These are phyloP conservation scores for Lactarius sp. DNA, from an alignment of 768 basidiomycete species.

Conservation along the genomic window DNA sequence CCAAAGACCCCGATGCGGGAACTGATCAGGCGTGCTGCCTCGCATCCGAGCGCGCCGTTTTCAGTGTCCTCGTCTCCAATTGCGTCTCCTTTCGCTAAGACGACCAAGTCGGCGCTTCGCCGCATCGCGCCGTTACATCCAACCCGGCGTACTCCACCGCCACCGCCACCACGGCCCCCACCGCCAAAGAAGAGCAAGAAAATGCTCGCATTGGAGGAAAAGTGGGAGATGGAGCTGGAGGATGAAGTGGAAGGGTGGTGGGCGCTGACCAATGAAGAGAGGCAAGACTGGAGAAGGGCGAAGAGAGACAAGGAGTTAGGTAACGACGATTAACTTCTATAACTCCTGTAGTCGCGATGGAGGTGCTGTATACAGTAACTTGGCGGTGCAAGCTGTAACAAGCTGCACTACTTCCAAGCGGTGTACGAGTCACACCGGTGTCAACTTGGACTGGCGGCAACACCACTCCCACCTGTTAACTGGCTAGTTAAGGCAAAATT, in stretches of 20 bases:
- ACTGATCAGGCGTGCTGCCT: constrained; percentile 66
- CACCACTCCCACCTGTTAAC: no score
- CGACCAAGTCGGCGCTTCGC: constrained; percentile 56
- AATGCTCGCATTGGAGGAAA: constrained; percentile 67
- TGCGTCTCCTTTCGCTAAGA: constrained; percentile 63
- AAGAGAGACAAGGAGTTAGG: constrained; percentile 64
- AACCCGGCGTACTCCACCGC: constrained; percentile 68
- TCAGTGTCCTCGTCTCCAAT: constrained; percentile 33
- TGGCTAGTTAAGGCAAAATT: no score
- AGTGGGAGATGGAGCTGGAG: constrained; percentile 74
- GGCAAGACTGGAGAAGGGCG: constrained; percentile 44
- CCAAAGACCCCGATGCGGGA: constrained; percentile 67
- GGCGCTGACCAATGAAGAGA: constrained; percentile 34
- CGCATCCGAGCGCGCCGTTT: constrained; percentile 61
- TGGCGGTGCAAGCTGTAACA: no score
- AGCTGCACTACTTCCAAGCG: no score
- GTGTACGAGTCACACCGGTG: no score
- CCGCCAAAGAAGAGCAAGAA: constrained; percentile 78
- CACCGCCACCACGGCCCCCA: constrained; percentile 63
- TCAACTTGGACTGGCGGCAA: no score
- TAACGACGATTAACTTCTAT: constrained; percentile 29
- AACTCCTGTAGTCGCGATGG: not conserved
- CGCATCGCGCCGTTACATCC: constrained; percentile 73
- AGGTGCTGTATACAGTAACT: not conserved
- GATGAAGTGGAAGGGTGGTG: constrained; percentile 66